Evolutionary conservation across 2,329 filamentous ascomycete genomes (phyloP).

Genomic region (Colletotrichum aenigma): DNA sequence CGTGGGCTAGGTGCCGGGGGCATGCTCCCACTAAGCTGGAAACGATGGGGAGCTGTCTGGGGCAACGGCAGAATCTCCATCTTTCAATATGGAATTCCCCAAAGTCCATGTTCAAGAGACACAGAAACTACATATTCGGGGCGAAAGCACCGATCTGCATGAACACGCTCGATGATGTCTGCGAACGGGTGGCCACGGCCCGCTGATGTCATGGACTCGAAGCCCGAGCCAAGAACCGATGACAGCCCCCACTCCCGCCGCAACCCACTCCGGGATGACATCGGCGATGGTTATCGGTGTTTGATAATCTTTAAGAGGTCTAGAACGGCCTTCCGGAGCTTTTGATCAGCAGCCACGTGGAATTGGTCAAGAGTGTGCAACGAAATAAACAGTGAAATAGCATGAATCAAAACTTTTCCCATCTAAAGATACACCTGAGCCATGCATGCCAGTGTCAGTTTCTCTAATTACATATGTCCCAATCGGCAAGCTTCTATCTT

Average conservation of each 20-base stretch:
- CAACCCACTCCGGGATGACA: background rate
- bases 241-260: background rate
- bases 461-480: background rate
- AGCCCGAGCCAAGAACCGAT: background rate
- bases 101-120: background rate
- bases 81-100: background rate
- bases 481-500: background rate
- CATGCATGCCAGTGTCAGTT: background rate
- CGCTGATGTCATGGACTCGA: conserved; percentile 6
- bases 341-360: background rate
- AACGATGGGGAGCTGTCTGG: background rate
- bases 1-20: background rate
- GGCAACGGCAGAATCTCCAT: background rate
- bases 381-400: background rate
- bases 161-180: background rate
- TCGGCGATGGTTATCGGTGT: background rate
- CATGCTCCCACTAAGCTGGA: background rate
- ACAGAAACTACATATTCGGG: background rate
- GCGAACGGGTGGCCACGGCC: background rate
- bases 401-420: background rate
- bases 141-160: background rate
- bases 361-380: background rate
- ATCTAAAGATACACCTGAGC: background rate
- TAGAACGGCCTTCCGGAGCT: background rate
- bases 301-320: background rate